Base-by-base conservation (phyloP, 2,329 filamentous ascomycete species). In the Monosporascus cannonballus region DNA sequence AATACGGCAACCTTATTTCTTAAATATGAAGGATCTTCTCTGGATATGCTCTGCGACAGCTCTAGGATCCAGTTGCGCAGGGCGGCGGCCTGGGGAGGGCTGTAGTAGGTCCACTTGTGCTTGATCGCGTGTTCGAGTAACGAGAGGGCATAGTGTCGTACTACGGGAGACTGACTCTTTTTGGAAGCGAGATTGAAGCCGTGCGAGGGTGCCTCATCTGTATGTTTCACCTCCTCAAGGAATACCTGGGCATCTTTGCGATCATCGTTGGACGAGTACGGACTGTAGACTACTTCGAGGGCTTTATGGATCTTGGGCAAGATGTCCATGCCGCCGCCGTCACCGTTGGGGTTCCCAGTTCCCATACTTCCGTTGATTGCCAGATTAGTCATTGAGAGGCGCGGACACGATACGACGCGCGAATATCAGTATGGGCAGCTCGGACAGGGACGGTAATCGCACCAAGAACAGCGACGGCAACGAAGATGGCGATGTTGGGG, bases 1-100 rank as follows among this genome's bases (percentile, higher is more conserved):
- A 99, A 74, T 71, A 96, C 88, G 27, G 90, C 90, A 36, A 94
- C 86, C 74, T 99, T 99, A 77, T 96, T 97, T 61, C 93, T 82
- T 59, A 96, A 76, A 67, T 92, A 99, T 34, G 80, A 70, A 3
- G 90, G 89, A 66, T 97, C 93, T 20, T 84, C 79, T 46, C 80
- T 79, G 5, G 82, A 77, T 44, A 95, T 76, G 56, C 80, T 79
- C 64, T 87, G 83, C 14, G 90, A 89, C 14, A 99, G 84, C 66
- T 86, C 79, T 52, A 96, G 72, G 44, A 96, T 83, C 81, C 92
- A 94, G 54, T 78, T 77, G 48, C 89, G 83, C 51, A 99, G 72
- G 50, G 82, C 80, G 27, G 75, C 73, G 18, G 84, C 83, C 68
- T 96, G 86, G 22, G 85, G 81, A 27, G 78, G 71, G 20, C 78